phyloP scores from a whole-genome alignment of 208 protist genomes.

The Leishmania gerbilli region DNA sequence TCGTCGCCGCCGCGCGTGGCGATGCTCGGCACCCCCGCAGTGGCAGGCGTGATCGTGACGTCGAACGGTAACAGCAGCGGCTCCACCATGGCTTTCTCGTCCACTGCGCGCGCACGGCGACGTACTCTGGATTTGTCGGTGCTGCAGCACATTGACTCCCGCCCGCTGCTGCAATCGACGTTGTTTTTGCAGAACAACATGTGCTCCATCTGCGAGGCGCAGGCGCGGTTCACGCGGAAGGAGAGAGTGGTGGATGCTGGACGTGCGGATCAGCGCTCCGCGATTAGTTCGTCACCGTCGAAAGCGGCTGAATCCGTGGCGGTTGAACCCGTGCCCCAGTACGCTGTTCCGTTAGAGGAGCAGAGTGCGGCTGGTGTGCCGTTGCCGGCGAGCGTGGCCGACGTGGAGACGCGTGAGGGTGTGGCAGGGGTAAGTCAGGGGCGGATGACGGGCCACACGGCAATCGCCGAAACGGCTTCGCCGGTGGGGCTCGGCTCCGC shows the following conservation, averaged over 20 bases:
- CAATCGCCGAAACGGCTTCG: background rate
- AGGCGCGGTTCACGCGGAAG: background rate
- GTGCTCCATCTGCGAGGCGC: conserved; percentile 14
- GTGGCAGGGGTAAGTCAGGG: background rate
- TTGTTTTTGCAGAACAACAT: conserved; percentile 53
- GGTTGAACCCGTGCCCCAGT: background rate
- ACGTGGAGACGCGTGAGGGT: background rate
- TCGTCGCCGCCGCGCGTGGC: conserved; percentile 12
- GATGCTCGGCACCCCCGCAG: conserved; percentile 5
- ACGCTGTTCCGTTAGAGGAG: background rate
- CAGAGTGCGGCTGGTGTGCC: background rate
- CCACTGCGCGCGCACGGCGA: conserved; percentile 2
- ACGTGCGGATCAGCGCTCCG: background rate
- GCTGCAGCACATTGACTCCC: conserved; percentile 40
- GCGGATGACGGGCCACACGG: background rate
- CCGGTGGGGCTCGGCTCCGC: background rate
- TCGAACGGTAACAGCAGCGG: background rate
- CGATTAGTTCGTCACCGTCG: background rate
- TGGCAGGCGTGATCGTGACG: conserved; percentile 3
- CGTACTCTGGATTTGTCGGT: conserved; percentile 34
- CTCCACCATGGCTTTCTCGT: conserved; percentile 1
- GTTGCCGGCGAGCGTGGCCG: background rate
- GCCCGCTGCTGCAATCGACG: conserved; percentile 66
- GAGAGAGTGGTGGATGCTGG: background rate
- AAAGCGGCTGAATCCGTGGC: background rate